Evolutionary conservation across 2,329 filamentous ascomycete genomes (phyloP).

Genomic region (Keithomyces neogunnii): DNA sequence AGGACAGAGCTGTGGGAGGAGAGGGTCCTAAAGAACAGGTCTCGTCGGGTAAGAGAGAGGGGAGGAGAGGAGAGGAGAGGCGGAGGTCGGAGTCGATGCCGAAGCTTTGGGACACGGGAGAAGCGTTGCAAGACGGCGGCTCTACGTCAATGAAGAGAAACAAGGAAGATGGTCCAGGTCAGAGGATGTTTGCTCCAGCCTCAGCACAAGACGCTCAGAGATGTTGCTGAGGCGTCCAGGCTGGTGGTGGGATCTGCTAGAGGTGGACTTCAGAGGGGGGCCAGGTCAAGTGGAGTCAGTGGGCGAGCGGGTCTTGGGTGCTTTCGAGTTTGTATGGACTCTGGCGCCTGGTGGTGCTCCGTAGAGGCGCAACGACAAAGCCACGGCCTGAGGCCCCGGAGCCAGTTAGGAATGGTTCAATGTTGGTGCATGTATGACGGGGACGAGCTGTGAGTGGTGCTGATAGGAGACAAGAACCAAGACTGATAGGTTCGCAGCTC

Average conservation of each 20-base stretch:
- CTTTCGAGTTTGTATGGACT: neutral
- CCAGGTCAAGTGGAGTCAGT: slow-evolving; percentile 5
- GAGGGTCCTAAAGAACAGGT: neutral
- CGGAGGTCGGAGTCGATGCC: slow-evolving; percentile 1
- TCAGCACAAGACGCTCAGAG: slow-evolving; percentile 4
- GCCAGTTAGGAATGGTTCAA: neutral
- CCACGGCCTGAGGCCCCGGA: neutral
- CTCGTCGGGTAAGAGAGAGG: neutral
- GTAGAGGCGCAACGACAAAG: neutral
- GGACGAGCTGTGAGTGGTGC: neutral
- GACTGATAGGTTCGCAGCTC: neutral
- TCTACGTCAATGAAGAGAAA: slow-evolving; percentile 5
- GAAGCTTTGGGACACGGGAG: neutral
- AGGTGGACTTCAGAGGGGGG: neutral
- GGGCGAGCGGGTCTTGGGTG: slow-evolving; percentile 2
- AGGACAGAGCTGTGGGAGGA: neutral
- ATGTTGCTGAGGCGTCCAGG: slow-evolving; percentile 4
- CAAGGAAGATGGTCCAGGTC: slow-evolving; percentile 2
- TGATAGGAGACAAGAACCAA: neutral
- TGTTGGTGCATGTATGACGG: no score
- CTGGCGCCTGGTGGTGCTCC: no score
- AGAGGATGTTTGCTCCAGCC: slow-evolving; percentile 9
- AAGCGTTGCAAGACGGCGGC: slow-evolving; percentile 3
- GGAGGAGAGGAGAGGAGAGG: neutral
- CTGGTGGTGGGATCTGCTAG: slow-evolving; percentile 1